Evolutionary conservation across 805 yeast genomes (phyloP).

Genomic region (Debaryomyces maramus): DNA sequence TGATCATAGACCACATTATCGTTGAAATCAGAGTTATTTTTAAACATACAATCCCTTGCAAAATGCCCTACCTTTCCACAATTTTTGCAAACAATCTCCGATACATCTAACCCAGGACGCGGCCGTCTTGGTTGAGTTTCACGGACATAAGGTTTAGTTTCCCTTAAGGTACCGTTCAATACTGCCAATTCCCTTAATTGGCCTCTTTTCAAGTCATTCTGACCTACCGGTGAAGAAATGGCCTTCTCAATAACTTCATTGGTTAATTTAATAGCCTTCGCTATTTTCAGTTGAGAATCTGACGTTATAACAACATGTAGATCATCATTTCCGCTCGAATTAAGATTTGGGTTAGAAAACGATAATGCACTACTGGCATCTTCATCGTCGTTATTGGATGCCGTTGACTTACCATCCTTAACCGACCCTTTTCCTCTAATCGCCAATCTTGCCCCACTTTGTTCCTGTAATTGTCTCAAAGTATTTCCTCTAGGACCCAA

Average conservation of each 20-base stretch:
- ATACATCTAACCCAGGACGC: constrained; percentile 43
- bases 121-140: constrained; percentile 22
- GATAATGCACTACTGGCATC: constrained; percentile 20
- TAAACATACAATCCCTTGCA: constrained; percentile 77
- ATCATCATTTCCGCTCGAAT: constrained; percentile 53
- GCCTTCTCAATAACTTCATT: constrained; percentile 80
- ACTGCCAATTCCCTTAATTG: constrained; percentile 92
- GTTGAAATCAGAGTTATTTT: constrained; percentile 26
- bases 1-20: neutral
- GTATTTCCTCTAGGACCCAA: constrained; percentile 97
- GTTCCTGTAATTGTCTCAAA: constrained; percentile 71
- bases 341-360: constrained; percentile 21
- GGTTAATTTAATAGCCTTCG: constrained; percentile 71
- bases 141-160: constrained; percentile 59
- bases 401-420: constrained; percentile 74
- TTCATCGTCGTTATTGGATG: constrained; percentile 52
- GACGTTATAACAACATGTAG: constrained; percentile 86
- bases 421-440: constrained; percentile 96
- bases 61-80: constrained; percentile 88
- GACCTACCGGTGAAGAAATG: constrained; percentile 87
- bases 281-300: constrained; percentile 74
- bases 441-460: constrained; percentile 86
- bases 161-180: constrained; percentile 90
- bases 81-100: constrained; percentile 62
- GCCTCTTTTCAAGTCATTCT: constrained; percentile 84